A percentile compares a stretch with the other conserved stretches of the same genome.
phyloP scores from a whole-genome alignment of 805 yeast species.

The Cephaloascus fragrans region DNA sequence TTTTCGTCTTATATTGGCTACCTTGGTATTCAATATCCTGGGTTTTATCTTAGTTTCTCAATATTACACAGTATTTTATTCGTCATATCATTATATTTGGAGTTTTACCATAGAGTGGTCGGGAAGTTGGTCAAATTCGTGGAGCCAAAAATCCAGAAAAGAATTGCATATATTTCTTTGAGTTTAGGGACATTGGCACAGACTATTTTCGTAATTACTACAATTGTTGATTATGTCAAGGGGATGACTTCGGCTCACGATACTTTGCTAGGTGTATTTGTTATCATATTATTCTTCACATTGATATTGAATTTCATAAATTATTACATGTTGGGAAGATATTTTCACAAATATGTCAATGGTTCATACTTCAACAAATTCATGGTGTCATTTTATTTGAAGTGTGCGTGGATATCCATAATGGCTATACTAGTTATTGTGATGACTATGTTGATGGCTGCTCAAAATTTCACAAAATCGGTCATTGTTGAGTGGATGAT shows the following conservation, averaged over 20 bases:
- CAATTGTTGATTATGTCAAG: slow-evolving; percentile 12
- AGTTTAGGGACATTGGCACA: slow-evolving; percentile 14
- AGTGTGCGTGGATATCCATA: slow-evolving; percentile 14
- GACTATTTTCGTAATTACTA: slow-evolving; percentile 11
- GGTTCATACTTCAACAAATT: slow-evolving; percentile 19
- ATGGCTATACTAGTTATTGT: slow-evolving; percentile 12
- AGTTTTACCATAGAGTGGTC: slow-evolving; percentile 17
- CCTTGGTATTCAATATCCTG: slow-evolving; percentile 7
- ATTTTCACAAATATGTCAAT: slow-evolving; percentile 16
- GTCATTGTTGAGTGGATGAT: slow-evolving; percentile 16
- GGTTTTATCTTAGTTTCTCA: slow-evolving; percentile 12
- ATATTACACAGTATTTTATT: slow-evolving; percentile 14
- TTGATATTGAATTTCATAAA: slow-evolving; percentile 16
- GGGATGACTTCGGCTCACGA: not conserved
- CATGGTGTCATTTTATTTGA: slow-evolving; percentile 15
- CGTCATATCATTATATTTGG: slow-evolving; percentile 14
- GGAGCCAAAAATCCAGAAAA: slow-evolving; percentile 13
- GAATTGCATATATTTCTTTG: slow-evolving; percentile 15
- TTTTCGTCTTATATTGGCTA: not conserved
- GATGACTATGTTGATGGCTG: slow-evolving; percentile 13
- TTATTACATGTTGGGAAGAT: slow-evolving; percentile 19
- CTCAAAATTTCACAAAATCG: slow-evolving; percentile 8
- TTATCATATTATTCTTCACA: slow-evolving; percentile 14
- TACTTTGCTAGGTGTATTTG: slow-evolving; percentile 14
- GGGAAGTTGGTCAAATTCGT: slow-evolving; percentile 19